Evolutionary conservation across 768 basidiomycete species (phyloP), one percentile per base, ranked within the genome.

Genomic region (Mycena albidolilacea): DNA sequence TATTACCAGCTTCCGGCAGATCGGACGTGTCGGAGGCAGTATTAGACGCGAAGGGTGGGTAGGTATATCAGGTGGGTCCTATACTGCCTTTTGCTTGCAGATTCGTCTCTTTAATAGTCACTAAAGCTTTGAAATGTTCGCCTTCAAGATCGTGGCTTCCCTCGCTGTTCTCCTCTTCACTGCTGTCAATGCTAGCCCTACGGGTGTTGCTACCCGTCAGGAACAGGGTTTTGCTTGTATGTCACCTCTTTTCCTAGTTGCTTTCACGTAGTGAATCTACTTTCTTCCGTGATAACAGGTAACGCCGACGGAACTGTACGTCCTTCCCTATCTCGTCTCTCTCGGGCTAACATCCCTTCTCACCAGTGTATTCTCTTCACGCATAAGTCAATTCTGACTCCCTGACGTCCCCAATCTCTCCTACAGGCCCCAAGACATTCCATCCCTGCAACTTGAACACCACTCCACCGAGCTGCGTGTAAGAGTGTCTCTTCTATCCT

Each of bases 121-220:
- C 61, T 48, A 12, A 63, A 35, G 44, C 30, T 63, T 63, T 63
- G 61, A 48, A 63, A 63, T 63, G 61, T 63, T 63, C 61, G 61
- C 61, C 30, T 63, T 63, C 61, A 63, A 63, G 61, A 63, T 63
- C 43, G 44, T 63, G 48, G 61, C 61, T 63, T 63, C 61, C 61
- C 44, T 63, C 61, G 61, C 61, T 48, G 61, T 63, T 63, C 61
- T 63, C 61, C 44, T 63, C 61, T 43, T 48, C 61, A 44, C 61
- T 11, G 44, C 61, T 11, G 44, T 63, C 61, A 63, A 63, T 63
- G 61, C 61, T 48, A 63, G 61, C 44, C 61, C 61, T 46, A 44
- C 61, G 23, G 23, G 23, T 23, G 23, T 23, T 48, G 43, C 44
- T 63, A 7, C 61, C 48, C 61, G 61, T 63, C 61, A 63, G 46